Evolutionary conservation across 345 rosid species (phyloP).

Genomic region (Reutealis trisperma): DNA sequence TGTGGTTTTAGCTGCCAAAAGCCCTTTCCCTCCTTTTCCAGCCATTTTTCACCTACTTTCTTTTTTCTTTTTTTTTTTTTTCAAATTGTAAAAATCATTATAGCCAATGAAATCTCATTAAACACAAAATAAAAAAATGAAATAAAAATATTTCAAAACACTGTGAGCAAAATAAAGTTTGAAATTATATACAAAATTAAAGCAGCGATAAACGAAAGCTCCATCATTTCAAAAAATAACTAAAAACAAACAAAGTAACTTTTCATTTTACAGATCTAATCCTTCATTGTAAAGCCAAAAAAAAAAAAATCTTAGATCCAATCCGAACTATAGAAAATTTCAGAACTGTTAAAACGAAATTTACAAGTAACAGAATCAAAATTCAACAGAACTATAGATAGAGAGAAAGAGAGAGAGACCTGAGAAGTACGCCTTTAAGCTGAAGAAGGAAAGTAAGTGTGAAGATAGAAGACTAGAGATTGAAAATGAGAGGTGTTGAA

Average conservation of each 20-base stretch:
- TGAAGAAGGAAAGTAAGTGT: background rate
- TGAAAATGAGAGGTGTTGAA: background rate
- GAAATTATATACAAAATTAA: conserved; percentile 1
- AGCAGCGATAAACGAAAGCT: background rate
- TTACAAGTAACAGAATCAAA: background rate
- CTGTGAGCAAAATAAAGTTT: background rate
- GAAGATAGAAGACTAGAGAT: background rate
- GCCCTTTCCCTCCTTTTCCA: conserved; percentile 93
- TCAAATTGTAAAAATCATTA: background rate
- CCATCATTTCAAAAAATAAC: background rate
- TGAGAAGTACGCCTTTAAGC: conserved; percentile 12
- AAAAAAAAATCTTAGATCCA: background rate
- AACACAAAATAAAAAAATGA: background rate
- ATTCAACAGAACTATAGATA: background rate
- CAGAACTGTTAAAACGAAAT: background rate
- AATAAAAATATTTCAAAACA: background rate
- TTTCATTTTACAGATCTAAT: background rate
- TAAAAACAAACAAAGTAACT: background rate
- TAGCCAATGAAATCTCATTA: background rate
- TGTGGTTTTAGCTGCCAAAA: conserved; percentile 71
- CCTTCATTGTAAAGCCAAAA: too few relatives aligned
- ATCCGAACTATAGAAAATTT: background rate
- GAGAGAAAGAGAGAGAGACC: conserved; percentile 18
- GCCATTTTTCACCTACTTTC: conserved; percentile 52
- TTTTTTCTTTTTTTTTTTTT: background rate